Conservation (phyloP, 345 rosid genomes). For the Linum usitatissimum region DNA sequence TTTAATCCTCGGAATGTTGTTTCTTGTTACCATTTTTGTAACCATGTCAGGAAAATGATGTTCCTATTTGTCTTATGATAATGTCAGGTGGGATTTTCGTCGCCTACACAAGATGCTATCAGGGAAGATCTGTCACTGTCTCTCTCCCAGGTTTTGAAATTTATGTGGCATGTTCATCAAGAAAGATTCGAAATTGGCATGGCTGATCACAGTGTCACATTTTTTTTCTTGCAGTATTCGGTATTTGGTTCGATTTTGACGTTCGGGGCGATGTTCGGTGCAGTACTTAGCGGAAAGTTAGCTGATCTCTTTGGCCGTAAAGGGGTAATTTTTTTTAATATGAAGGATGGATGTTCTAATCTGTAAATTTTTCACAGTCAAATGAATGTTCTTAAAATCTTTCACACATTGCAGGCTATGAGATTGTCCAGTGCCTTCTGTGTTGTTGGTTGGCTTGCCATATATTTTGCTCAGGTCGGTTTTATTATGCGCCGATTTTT, state of each 20-base stretch:
- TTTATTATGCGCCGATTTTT: too few species aligned
- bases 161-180: too few species aligned
- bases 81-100: slow-evolving; percentile 1
- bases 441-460: neutral
- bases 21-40: neutral
- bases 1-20: neutral
- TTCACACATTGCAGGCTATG: neutral
- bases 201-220: neutral
- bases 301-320: slow-evolving; percentile 36
- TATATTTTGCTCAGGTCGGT: slow-evolving; percentile 1
- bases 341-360: too few species aligned
- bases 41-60: neutral
- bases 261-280: slow-evolving; percentile 41
- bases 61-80: too few species aligned
- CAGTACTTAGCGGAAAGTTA: slow-evolving; percentile 28
- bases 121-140: neutral
- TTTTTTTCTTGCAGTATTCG: slow-evolving; percentile 21
- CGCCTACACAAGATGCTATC: slow-evolving; percentile 1
- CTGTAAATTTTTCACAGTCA: too few species aligned
- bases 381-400: too few species aligned
- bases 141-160: neutral
- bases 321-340: neutral
- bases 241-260: slow-evolving; percentile 37
- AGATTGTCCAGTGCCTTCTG: slow-evolving; percentile 3
- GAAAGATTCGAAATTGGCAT: neutral